These are phyloP conservation scores for Penstemon newberryi DNA, from an alignment of 257 asterid species.

Conservation along the genomic window DNA sequence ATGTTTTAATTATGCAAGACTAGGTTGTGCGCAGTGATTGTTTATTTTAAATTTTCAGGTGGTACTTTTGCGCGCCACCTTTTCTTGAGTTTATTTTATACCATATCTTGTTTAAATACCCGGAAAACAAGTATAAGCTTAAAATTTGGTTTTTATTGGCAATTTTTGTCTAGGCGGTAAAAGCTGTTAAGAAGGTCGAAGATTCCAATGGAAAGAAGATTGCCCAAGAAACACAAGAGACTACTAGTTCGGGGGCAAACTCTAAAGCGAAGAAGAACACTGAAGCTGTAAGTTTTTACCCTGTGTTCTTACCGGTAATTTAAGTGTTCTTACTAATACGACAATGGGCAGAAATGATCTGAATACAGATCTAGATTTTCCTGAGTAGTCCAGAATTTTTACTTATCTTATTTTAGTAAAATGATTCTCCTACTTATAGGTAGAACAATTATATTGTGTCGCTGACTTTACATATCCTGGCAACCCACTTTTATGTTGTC, in stretches of 20 bases:
- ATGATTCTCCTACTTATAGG: neutral
- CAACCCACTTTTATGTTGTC: neutral
- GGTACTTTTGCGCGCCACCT: neutral
- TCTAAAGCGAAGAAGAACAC: conserved; percentile 46
- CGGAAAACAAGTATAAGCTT: conserved; percentile 4
- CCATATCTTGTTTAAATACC: conserved; percentile 11
- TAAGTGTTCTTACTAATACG: neutral
- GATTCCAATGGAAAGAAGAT: conserved; percentile 54
- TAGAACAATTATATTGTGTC: neutral
- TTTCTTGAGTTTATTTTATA: conserved; percentile 9
- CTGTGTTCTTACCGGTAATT: neutral
- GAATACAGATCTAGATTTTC: neutral
- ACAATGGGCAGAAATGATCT: neutral
- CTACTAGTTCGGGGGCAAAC: conserved; percentile 28
- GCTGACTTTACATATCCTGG: neutral
- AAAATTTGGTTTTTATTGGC: conserved; percentile 16
- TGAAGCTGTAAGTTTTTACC: conserved; percentile 46
- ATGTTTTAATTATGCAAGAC: neutral
- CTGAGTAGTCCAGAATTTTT: neutral
- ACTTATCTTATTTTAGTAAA: neutral
- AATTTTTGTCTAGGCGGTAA: conserved; percentile 38
- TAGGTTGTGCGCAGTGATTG: neutral
- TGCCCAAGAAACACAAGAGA: conserved; percentile 48
- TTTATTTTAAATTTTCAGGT: neutral
- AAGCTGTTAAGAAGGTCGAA: conserved; percentile 54